Evolutionary conservation across 768 basidiomycete genomes (phyloP).

Genomic region (Tylopilus plumbeoviolaceoides): DNA sequence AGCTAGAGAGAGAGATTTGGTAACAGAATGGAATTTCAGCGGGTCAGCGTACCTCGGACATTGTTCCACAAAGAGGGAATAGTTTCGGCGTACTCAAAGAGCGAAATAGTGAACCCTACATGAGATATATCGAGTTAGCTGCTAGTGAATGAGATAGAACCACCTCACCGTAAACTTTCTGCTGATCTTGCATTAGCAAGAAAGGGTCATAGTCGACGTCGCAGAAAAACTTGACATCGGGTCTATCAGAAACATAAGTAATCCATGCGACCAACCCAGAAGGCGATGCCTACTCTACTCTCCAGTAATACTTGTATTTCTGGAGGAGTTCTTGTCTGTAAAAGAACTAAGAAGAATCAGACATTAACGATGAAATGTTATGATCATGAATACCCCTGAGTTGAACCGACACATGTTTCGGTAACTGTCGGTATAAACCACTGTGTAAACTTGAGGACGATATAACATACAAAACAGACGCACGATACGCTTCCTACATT

Average conservation of each 20-base stretch:
- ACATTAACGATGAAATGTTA: background rate
- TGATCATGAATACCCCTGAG: slow-evolving; percentile 56
- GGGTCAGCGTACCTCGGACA: slow-evolving; percentile 51
- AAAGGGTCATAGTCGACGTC: slow-evolving; percentile 80
- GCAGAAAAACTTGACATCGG: slow-evolving; percentile 77
- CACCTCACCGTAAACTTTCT: slow-evolving; percentile 73
- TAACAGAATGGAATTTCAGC: background rate
- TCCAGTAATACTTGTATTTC: slow-evolving; percentile 85
- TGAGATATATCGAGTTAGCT: slow-evolving; percentile 24
- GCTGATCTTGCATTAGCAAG: slow-evolving; percentile 70
- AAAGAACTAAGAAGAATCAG: slow-evolving; percentile 56
- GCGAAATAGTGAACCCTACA: slow-evolving; percentile 72
- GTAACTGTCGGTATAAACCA: slow-evolving; percentile 46
- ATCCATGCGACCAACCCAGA: slow-evolving; percentile 1
- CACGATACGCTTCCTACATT: slow-evolving; percentile 67
- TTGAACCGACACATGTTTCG: slow-evolving; percentile 97
- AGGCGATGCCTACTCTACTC: slow-evolving; percentile 65
- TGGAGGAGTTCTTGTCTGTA: slow-evolving; percentile 75
- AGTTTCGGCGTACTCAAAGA: slow-evolving; percentile 76
- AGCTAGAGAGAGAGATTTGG: slow-evolving; percentile 37
- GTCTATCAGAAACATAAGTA: slow-evolving; percentile 38
- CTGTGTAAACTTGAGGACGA: slow-evolving; percentile 4
- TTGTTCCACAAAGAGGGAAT: slow-evolving; percentile 77
- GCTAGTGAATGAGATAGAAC: background rate
- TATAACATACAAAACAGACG: slow-evolving; percentile 26